Evolutionary conservation across 352 stramenopile genomes (phyloP).

Genomic region (Globisporangium irregulare): DNA sequence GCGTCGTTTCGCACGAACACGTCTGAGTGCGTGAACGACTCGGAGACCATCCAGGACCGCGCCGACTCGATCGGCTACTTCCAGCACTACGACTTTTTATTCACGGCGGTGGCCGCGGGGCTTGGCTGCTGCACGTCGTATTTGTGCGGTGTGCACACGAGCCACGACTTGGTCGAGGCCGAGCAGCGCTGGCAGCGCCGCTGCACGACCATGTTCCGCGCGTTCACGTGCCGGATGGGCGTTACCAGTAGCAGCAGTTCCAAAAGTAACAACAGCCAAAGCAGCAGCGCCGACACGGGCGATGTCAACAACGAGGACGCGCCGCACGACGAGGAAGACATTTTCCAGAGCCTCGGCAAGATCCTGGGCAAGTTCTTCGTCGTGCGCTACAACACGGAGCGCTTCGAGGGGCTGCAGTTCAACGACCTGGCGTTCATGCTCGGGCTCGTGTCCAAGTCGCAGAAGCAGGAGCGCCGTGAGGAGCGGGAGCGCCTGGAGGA

Average conservation of each 20-base stretch:
- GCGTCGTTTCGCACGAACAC: conserved; percentile 47
- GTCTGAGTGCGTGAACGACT: conserved; percentile 44
- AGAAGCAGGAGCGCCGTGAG: conserved; percentile 46
- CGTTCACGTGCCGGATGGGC: conserved; percentile 47
- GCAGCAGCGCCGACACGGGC: not conserved
- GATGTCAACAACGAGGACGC: conserved; percentile 16
- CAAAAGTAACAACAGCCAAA: not conserved
- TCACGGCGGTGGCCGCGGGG: conserved; percentile 40
- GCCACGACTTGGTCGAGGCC: conserved; percentile 43
- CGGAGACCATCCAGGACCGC: conserved; percentile 49
- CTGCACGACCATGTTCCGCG: conserved; percentile 56
- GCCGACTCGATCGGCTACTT: conserved; percentile 57
- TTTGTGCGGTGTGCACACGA: conserved; percentile 66
- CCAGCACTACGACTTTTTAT: conserved; percentile 71
- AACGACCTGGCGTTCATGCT: conserved; percentile 73
- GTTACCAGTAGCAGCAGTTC: conserved; percentile 14
- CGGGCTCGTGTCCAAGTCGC: conserved; percentile 54
- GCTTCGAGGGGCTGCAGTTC: conserved; percentile 66
- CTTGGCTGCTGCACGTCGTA: conserved; percentile 52
- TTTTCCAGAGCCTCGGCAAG: conserved; percentile 63
- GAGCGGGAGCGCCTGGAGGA: conserved; percentile 26
- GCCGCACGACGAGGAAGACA: conserved; percentile 47
- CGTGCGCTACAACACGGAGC: conserved; percentile 59
- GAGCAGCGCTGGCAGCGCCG: conserved; percentile 66
- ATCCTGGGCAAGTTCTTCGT: conserved; percentile 77